A percentile compares a stretch with the other conserved stretches of the same genome.
phyloP scores from a whole-genome alignment of 768 basidiomycete species.

The Pleurotus salmoneostramineus region DNA sequence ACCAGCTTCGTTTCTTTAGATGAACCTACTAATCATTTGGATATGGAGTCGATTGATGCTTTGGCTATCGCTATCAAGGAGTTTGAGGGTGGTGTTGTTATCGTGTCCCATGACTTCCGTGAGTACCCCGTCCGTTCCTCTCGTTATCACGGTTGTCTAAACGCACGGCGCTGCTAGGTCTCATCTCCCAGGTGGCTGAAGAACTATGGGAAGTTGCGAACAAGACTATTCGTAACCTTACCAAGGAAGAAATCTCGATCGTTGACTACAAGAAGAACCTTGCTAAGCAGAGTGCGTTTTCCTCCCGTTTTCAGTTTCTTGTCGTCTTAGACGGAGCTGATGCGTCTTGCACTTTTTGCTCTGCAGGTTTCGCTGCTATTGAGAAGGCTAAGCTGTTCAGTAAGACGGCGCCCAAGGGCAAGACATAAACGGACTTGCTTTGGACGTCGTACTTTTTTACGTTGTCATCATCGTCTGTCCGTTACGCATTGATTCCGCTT shows the following conservation, averaged over 20 bases:
- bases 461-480: too few relatives aligned
- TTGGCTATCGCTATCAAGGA: constrained; percentile 94
- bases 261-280: constrained; percentile 91
- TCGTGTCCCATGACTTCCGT: constrained; percentile 99
- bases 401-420: constrained; percentile 74
- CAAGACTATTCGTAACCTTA: constrained; percentile 88
- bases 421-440: constrained; percentile 37
- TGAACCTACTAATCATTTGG: constrained; percentile 96
- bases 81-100: constrained; percentile 97
- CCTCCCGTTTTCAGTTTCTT: neutral
- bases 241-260: constrained; percentile 88
- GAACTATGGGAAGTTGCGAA: constrained; percentile 99
- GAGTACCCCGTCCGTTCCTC: constrained; percentile 25
- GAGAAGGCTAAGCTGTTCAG: constrained; percentile 94
- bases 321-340: constrained; percentile 6
- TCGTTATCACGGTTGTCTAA: neutral
- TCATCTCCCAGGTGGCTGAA: constrained; percentile 97
- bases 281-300: constrained; percentile 66
- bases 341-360: neutral
- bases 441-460: neutral
- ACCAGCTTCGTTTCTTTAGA: constrained; percentile 35
- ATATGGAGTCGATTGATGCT: constrained; percentile 97
- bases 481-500: neutral
- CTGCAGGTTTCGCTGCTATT: constrained; percentile 72
- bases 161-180: constrained; percentile 39